Percentiles rank a stretch among this genome's conserved stretches.
Evolutionary conservation across 2,329 filamentous ascomycete genomes (phyloP).

Genomic region (Stachybotrys elegans): DNA sequence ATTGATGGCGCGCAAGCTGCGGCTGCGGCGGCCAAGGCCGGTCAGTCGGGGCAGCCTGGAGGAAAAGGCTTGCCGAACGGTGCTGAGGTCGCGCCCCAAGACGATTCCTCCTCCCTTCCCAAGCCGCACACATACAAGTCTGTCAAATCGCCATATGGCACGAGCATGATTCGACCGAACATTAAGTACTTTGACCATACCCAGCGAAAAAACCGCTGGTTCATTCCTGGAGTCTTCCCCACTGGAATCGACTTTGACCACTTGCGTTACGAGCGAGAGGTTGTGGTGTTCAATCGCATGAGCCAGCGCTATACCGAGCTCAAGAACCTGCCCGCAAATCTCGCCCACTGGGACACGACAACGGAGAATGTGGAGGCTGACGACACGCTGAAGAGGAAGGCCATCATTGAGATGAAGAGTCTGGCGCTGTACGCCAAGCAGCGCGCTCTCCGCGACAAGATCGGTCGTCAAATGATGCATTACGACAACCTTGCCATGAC

Average conservation of each 20-base stretch:
- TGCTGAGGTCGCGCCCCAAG: constrained; percentile 27
- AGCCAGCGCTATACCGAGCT: constrained; percentile 78
- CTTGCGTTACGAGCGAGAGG: constrained; percentile 79
- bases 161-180: constrained; percentile 42
- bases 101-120: constrained; percentile 23
- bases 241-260: constrained; percentile 84
- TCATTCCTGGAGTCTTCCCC: constrained; percentile 85
- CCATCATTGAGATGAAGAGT: constrained; percentile 93
- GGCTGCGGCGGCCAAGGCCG: constrained; percentile 23
- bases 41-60: constrained; percentile 24
- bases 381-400: constrained; percentile 79
- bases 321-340: constrained; percentile 76
- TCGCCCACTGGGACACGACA: constrained; percentile 80
- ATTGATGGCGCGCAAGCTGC: constrained; percentile 37
- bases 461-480: constrained; percentile 88
- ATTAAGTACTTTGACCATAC: constrained; percentile 80
- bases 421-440: constrained; percentile 86
- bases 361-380: constrained; percentile 65
- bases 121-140: constrained; percentile 60
- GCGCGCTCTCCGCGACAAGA: constrained; percentile 75
- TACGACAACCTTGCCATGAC: constrained; percentile 97
- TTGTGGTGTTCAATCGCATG: constrained; percentile 86
- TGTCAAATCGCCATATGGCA: constrained; percentile 68
- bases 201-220: constrained; percentile 67
- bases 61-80: constrained; percentile 31